Percentiles rank a stretch among this genome's conserved stretches.
Evolutionary conservation across 2,329 filamentous ascomycete species (phyloP).

Genomic region (Neofusicoccum umdonicola): DNA sequence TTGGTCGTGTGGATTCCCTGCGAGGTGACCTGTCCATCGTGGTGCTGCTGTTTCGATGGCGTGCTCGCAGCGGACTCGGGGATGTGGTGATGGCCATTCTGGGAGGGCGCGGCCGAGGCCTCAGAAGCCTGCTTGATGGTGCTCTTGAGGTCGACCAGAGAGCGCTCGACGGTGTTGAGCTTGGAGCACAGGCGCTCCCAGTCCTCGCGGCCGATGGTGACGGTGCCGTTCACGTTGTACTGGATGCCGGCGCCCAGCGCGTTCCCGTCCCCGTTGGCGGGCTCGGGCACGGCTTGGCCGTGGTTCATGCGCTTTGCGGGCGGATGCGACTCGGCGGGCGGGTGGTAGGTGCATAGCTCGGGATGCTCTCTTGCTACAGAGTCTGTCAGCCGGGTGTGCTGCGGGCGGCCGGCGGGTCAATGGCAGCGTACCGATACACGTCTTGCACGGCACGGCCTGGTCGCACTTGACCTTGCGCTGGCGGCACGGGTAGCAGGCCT

Average conservation of each 20-base stretch:
- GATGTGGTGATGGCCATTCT: constrained; percentile 21
- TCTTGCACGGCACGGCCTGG: constrained; percentile 48
- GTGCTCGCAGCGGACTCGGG: constrained; percentile 33
- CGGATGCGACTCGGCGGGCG: constrained; percentile 39
- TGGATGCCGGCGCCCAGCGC: constrained; percentile 9
- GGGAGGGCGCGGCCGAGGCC: constrained; percentile 20
- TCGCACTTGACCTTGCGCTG: constrained; percentile 50
- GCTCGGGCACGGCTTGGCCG: not conserved
- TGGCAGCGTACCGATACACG: constrained; percentile 41
- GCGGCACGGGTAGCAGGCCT: constrained; percentile 49
- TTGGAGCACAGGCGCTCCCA: constrained; percentile 50
- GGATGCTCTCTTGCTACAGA: constrained; percentile 42
- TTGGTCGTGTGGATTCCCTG: constrained; percentile 62
- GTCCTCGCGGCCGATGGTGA: constrained; percentile 42
- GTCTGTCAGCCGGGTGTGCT: constrained; percentile 1
- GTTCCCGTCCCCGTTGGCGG: not conserved
- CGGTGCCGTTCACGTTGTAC: constrained; percentile 36
- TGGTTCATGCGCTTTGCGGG: constrained; percentile 36
- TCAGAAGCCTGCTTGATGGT: constrained; percentile 39
- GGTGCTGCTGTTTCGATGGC: constrained; percentile 27
- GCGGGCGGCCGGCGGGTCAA: not conserved
- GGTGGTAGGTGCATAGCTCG: constrained; percentile 48
- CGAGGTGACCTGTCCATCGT: constrained; percentile 41
- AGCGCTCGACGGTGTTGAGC: constrained; percentile 48
- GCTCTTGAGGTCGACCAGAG: constrained; percentile 44